Conservation (phyloP, 148 eudicot genomes). For the Euryodendron excelsum region DNA sequence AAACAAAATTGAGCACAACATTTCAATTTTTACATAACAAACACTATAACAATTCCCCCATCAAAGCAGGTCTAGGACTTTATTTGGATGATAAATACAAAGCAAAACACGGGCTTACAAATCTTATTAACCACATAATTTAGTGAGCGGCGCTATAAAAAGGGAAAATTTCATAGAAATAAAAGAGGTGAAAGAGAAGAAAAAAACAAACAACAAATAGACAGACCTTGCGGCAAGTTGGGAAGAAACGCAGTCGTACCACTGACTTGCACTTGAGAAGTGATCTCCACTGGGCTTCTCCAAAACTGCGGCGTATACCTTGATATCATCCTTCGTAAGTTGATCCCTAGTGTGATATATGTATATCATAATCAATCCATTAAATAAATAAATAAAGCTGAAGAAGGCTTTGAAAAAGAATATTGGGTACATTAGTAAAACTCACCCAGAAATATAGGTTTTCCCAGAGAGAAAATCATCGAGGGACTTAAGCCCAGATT, state of each 20-base stretch:
- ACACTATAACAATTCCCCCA: not conserved
- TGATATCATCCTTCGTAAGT: slow-evolving; percentile 74
- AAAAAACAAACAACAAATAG: too few relatives aligned
- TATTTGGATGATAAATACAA: not conserved
- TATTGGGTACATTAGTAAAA: too few relatives aligned
- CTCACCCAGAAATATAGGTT: slow-evolving; percentile 71
- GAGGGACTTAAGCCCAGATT: slow-evolving; percentile 72
- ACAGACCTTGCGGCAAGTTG: slow-evolving; percentile 64
- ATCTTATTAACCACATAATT: too few relatives aligned
- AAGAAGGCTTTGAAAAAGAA: not conserved
- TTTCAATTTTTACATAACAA: not conserved
- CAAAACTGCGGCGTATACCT: slow-evolving; percentile 66
- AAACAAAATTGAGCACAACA: not conserved
- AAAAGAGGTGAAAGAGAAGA: too few relatives aligned
- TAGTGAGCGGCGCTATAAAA: too few relatives aligned
- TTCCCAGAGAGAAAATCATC: slow-evolving; percentile 62
- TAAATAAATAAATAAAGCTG: slow-evolving; percentile 1
- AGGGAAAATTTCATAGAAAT: too few relatives aligned
- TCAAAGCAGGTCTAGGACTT: not conserved
- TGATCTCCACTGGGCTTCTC: slow-evolving; percentile 51
- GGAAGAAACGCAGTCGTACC: slow-evolving; percentile 58
- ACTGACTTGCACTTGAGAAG: slow-evolving; percentile 67
- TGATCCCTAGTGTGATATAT: slow-evolving; percentile 33
- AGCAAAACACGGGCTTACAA: too few relatives aligned
- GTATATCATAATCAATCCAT: not conserved